Percentiles rank a stretch among this genome's conserved stretches.
These are phyloP conservation scores for Cercospora sp. DNA, from an alignment of 2,329 filamentous ascomycete species.

Conservation along the genomic window DNA sequence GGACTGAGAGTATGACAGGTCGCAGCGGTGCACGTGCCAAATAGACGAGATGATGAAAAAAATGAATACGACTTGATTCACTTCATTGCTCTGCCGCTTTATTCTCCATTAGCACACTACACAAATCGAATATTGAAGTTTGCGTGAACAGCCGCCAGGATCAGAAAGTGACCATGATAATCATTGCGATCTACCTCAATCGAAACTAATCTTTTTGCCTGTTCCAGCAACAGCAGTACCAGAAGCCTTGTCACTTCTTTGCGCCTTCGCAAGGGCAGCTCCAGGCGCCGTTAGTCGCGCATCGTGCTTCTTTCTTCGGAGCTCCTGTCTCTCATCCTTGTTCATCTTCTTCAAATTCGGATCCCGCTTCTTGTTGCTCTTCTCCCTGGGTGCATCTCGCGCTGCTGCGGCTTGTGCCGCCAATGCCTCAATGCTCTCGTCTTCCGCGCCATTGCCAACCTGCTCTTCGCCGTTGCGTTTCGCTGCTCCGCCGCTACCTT, in stretches of 20 bases:
- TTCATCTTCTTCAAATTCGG: slow-evolving; percentile 36
- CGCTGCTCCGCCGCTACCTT: slow-evolving; percentile 46
- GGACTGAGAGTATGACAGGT: slow-evolving; percentile 40
- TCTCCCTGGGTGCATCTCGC: slow-evolving; percentile 27
- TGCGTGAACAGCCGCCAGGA: not conserved
- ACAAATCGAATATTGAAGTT: not conserved
- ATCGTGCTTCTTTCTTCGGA: slow-evolving; percentile 44
- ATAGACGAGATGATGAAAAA: slow-evolving; percentile 14
- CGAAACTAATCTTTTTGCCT: slow-evolving; percentile 82
- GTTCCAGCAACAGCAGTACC: slow-evolving; percentile 75
- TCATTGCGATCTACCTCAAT: slow-evolving; percentile 38
- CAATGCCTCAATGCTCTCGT: slow-evolving; percentile 24
- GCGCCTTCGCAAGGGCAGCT: slow-evolving; percentile 48
- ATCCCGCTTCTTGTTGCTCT: slow-evolving; percentile 30
- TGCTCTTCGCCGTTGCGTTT: slow-evolving; percentile 9
- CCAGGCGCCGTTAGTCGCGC: slow-evolving; percentile 48
- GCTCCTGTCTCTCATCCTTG: slow-evolving; percentile 36
- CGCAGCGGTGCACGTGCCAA: slow-evolving; percentile 38
- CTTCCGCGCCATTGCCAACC: slow-evolving; percentile 52
- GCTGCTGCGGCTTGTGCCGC: slow-evolving; percentile 22
- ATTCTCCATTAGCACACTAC: not conserved
- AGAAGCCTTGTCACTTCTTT: slow-evolving; percentile 58
- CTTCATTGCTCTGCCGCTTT: not conserved
- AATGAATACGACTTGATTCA: slow-evolving; percentile 16
- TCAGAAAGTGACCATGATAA: not conserved